These are phyloP conservation scores for Uromyces viciae-fabae DNA, from an alignment of 1,284 basidiomycete species.

Conservation along the genomic window DNA sequence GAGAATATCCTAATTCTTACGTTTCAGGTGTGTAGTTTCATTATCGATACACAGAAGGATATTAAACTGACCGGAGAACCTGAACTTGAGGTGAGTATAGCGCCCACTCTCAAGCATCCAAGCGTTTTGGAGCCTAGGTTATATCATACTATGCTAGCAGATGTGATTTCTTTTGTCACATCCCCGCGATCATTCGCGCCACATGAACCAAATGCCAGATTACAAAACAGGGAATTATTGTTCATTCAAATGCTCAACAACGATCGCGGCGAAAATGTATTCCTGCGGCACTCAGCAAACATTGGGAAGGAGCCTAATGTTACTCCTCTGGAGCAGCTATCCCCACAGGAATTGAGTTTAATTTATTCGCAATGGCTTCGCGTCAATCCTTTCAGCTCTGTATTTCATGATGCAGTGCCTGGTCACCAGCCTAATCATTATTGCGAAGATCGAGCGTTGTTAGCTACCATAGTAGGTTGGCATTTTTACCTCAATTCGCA, in stretches of 20 bases:
- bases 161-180: constrained; percentile 28
- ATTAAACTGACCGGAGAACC: neutral
- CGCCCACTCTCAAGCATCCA: constrained; percentile 5
- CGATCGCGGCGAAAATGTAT: constrained; percentile 36
- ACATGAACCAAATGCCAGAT: neutral
- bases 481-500: constrained; percentile 15
- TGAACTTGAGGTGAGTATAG: neutral
- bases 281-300: neutral
- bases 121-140: constrained; percentile 13
- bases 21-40: constrained; percentile 3
- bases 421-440: neutral
- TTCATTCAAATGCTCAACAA: constrained; percentile 35
- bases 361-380: constrained; percentile 33
- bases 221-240: neutral
- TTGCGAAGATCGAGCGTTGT: constrained; percentile 12
- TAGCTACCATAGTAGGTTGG: constrained; percentile 35
- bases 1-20: constrained; percentile 24
- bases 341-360: constrained; percentile 11
- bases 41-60: neutral
- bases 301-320: neutral
- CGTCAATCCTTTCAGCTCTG: constrained; percentile 24
- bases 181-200: constrained; percentile 20
- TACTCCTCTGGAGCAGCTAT: constrained; percentile 31
- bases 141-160: constrained; percentile 40
- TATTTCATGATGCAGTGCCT: constrained; percentile 14